Evolutionary conservation across 2,329 filamentous ascomycete species (phyloP), one percentile per base, ranked within the genome.

Genomic region (Coniosporium tulheliwenetii): DNA sequence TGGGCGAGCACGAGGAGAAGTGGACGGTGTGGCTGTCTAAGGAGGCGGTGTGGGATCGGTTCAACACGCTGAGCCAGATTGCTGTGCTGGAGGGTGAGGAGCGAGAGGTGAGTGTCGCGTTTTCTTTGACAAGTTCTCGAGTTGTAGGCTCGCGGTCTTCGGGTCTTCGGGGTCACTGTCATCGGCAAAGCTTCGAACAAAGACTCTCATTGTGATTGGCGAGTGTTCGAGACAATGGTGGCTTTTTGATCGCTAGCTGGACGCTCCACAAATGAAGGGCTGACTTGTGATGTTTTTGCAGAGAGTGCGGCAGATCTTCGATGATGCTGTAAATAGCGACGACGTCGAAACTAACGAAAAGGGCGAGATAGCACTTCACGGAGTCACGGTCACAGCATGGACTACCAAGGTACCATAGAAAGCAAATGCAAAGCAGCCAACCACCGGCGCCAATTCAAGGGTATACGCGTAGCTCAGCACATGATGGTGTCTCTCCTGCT

Each of bases 21-120:
- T 81, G 77, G 64, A 71, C 69, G 15, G 67, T 73, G 1, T 73
- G 69, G 66, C 54, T 82, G 43, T 62, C 57, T 26, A 67, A 70
- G 43, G 71, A 81, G 39, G 69, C 65, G 41, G 58, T 84, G 38
- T 82, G 77, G 74, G 66, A 71, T 40, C 67, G 81, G 31, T 67
- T 79, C 44, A 65, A 64, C 38, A 85, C 80, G 10, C 59, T 85
- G 43, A 81, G 77, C 50, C 79, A 84, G 52, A 71, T 85, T 45
- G 70, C 75, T 3, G 65, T 77, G 40, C 58, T 82, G 10, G 55
- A 62, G 39, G 59, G 69, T 37, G 71, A 66, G 1, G 61, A 68
- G 40, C 62, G 67, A 36, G 66, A 65, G 48, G 60, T 62, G 39
- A 52, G 55, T 49, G n/a, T 40, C 31, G 33, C 15, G 19, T 26